A percentile compares a stretch with the other conserved stretches of the same genome.
These are phyloP conservation scores for Podaxis pistillaris DNA, from an alignment of 768 basidiomycete species.

Conservation along the genomic window DNA sequence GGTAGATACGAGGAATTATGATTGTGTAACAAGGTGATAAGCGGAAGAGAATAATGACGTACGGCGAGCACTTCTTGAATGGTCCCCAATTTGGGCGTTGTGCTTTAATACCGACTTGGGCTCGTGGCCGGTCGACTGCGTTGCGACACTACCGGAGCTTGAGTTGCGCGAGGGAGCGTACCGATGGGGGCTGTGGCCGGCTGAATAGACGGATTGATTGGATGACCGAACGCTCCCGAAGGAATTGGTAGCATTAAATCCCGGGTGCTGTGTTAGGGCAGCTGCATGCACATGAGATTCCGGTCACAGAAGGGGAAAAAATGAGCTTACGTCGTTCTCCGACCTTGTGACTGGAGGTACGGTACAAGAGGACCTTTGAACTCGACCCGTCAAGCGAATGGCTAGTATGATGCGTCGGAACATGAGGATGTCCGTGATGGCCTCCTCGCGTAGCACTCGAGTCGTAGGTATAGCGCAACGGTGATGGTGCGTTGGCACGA, in stretches of 20 bases:
- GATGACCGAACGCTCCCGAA: constrained; percentile 48
- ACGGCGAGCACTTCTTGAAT: constrained; percentile 35
- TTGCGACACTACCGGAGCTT: constrained; percentile 37
- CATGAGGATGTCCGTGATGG: constrained; percentile 25
- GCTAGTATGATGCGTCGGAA: constrained; percentile 20
- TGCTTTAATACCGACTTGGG: constrained; percentile 47
- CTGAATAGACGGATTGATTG: constrained; percentile 44
- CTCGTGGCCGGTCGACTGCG: constrained; percentile 27
- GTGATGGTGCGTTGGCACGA: constrained; percentile 35
- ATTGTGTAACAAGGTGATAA: not conserved
- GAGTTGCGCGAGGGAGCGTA: constrained; percentile 35
- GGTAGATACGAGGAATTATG: not conserved
- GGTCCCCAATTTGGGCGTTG: constrained; percentile 40
- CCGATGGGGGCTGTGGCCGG: constrained; percentile 25
- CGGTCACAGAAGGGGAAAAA: constrained; percentile 4
- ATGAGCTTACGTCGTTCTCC: constrained; percentile 42
- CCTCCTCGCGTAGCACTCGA: constrained; percentile 24
- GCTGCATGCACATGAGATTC: constrained; percentile 16
- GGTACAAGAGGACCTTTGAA: constrained; percentile 28
- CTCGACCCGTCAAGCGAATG: constrained; percentile 9
- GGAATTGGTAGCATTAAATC: constrained; percentile 24
- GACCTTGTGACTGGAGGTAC: constrained; percentile 42
- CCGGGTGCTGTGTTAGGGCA: constrained; percentile 22
- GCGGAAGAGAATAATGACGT: constrained; percentile 19
- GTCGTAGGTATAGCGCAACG: constrained; percentile 40